phyloP scores from a whole-genome alignment of 805 yeast genomes.

The Metschnikowia drakensbergensis region DNA sequence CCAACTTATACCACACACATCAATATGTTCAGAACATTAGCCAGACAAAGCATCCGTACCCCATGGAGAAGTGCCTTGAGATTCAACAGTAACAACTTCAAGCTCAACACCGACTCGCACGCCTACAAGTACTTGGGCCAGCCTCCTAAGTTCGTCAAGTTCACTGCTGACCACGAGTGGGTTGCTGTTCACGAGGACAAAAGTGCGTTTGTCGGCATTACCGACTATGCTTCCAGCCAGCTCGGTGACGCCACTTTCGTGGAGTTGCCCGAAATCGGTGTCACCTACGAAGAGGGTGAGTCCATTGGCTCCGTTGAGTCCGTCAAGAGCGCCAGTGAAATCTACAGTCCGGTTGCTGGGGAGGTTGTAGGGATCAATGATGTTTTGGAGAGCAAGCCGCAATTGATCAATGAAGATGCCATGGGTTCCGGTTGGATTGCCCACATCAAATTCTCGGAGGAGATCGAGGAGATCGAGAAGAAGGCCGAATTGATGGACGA shows the following conservation, averaged over 20 bases:
- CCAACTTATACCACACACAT: background rate
- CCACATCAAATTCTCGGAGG: constrained; percentile 57
- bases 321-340: constrained; percentile 91
- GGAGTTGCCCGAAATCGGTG: constrained; percentile 78
- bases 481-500: constrained; percentile 48
- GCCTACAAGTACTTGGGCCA: constrained; percentile 36
- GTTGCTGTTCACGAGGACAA: constrained; percentile 80
- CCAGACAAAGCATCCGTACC: constrained; percentile 15
- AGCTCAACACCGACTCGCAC: constrained; percentile 35
- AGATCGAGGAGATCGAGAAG: constrained; percentile 26
- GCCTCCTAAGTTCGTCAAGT: constrained; percentile 53
- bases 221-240: constrained; percentile 92
- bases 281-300: constrained; percentile 64
- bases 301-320: constrained; percentile 90
- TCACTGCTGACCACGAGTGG: constrained; percentile 95
- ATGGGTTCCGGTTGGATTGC: constrained; percentile 94
- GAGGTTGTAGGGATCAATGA: constrained; percentile 69
- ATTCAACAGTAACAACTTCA: constrained; percentile 32
- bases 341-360: constrained; percentile 84
- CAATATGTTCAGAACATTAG: constrained; percentile 17
- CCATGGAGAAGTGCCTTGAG: constrained; percentile 16
- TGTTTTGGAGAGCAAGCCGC: constrained; percentile 64
- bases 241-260: constrained; percentile 95
- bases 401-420: constrained; percentile 81
- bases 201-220: constrained; percentile 82